Evolutionary conservation across 768 basidiomycete species (phyloP), one percentile per base, ranked within the genome.

Genomic region (Suillus bovinus): DNA sequence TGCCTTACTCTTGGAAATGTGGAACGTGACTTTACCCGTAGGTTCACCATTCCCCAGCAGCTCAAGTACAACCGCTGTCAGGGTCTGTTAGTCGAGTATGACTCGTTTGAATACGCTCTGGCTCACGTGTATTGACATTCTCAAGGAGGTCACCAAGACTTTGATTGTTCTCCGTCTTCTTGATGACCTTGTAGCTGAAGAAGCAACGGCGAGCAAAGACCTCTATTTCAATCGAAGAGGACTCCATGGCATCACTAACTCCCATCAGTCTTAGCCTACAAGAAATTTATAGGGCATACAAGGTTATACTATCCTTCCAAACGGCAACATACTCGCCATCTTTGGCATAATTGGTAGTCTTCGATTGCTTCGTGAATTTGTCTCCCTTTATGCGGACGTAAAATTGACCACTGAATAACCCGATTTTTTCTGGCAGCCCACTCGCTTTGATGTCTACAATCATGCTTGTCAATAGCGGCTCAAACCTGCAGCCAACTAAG

Each of bases 101-200:
- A 34, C 9, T 46, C 29, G 10, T 54, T 17, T 66, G 20, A 68
- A 60, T 38, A 27, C 34, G 5, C 20, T 9, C 27, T 39, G 24
- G 67, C 72, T n/a, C 17, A 76, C 73, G 70, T 33, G 69, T 64
- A 39, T 69, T 74, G 1, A 67, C 56, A 29, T 76, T 72, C 31
- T 74, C 74, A n/a, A 74, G 72, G 13, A 74, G 59, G 58, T 74
- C 73, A 1, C 69, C 73, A 1, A 74, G 60, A 36, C 69, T 74
- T 62, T 74, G 72, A 49, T 68, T 76, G 46, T 67, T 76, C 62
- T 74, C 73, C 36, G 73, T 74, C 64, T 71, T 76, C 62, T 74
- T 74, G 62, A 74, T 72, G 63, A 74, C 8, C 39, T 76, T 74
- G 66, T 72, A 74, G 56, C 50, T 74, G 16, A 72, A 74, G 59